phyloP scores from a whole-genome alignment of 2,329 filamentous ascomycete species.

The Aureobasidium mangrovei region DNA sequence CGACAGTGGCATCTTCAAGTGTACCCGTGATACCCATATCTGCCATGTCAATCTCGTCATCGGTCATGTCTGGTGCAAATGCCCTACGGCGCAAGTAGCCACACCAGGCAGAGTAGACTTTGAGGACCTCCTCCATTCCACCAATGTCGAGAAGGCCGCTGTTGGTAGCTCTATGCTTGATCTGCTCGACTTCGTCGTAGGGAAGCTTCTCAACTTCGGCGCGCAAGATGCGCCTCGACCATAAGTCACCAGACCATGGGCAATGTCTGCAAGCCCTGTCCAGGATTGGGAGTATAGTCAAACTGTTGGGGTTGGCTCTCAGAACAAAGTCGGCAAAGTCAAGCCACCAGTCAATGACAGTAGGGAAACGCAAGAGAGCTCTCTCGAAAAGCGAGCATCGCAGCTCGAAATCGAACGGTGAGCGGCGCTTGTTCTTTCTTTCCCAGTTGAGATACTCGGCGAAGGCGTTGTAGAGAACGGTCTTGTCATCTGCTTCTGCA shows the following conservation, averaged over 20 bases:
- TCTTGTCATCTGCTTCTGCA: conserved; percentile 45
- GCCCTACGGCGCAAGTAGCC: conserved; percentile 82
- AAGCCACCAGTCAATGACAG: conserved; percentile 69
- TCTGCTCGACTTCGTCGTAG: conserved; percentile 73
- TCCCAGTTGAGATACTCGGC: conserved; percentile 81
- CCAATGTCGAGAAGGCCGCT: conserved; percentile 76
- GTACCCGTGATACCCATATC: conserved; percentile 82
- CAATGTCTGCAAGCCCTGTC: conserved; percentile 82
- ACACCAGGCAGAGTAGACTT: conserved; percentile 91
- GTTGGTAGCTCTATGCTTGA: conserved; percentile 87
- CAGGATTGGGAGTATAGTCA: conserved; percentile 56
- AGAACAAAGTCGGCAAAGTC: conserved; percentile 71
- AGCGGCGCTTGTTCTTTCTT: conserved; percentile 42
- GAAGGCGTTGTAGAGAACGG: conserved; percentile 47
- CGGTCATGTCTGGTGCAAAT: conserved; percentile 64
- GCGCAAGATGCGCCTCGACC: conserved; percentile 80
- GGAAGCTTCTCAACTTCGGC: conserved; percentile 69
- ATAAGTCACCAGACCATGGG: conserved; percentile 83
- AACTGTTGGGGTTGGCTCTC: conserved; percentile 32
- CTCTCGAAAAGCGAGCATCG: conserved; percentile 64
- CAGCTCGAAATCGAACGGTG: conserved; percentile 43
- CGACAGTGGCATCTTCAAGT: conserved; percentile 70
- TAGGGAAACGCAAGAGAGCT: conserved; percentile 63
- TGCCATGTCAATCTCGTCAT: conserved; percentile 73
- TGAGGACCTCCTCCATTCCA: conserved; percentile 78